Percentiles rank a stretch among this genome's conserved stretches.
Evolutionary conservation across 345 rosid species (phyloP).

Genomic region (Kernera saxatilis): DNA sequence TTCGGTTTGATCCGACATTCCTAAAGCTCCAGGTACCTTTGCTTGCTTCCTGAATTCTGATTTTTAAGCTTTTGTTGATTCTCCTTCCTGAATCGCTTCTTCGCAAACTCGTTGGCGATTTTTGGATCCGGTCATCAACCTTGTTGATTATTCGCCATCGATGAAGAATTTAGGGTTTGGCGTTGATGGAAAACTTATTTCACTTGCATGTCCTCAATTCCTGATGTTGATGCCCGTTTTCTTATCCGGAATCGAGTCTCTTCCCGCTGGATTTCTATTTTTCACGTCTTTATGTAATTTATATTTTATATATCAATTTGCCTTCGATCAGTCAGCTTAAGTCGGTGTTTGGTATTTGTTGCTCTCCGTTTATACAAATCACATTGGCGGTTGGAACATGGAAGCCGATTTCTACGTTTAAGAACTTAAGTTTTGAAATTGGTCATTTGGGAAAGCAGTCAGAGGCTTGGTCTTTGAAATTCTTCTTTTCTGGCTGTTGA

Average conservation of each 20-base stretch:
- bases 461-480: background rate
- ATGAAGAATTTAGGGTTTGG: background rate
- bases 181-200: background rate
- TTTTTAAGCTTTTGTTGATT: background rate
- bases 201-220: background rate
- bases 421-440: background rate
- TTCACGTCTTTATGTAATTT: background rate
- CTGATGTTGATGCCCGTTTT: background rate
- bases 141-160: background rate
- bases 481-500: background rate
- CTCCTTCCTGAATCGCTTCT: background rate
- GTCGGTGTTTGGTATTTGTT: background rate
- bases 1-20: slow-evolving; percentile 32
- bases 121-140: slow-evolving; percentile 12
- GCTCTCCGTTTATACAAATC: background rate
- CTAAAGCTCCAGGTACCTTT: slow-evolving; percentile 23
- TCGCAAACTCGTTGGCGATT: background rate
- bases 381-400: background rate
- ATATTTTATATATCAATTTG: background rate
- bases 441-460: background rate
- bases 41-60: background rate
- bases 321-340: background rate
- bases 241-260: background rate
- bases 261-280: background rate
- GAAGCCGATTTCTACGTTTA: slow-evolving; percentile 2